phyloP scores from a whole-genome alignment of 2,329 filamentous ascomycete genomes.

The Aspergillus tanneri region DNA sequence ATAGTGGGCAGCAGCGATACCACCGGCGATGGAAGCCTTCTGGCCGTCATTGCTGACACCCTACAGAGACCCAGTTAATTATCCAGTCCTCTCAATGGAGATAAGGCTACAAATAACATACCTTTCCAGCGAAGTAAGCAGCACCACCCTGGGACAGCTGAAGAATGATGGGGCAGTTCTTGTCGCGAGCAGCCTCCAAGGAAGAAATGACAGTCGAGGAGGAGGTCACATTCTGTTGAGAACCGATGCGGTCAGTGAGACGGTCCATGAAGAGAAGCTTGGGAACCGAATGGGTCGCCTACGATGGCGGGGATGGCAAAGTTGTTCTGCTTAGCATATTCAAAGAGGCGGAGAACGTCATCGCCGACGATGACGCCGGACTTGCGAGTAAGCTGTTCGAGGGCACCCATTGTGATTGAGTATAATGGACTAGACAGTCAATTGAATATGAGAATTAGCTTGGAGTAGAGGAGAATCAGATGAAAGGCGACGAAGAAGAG shows the following conservation, averaged over 20 bases:
- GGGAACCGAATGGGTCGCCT: too few species aligned
- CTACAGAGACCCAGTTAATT: constrained; percentile 33
- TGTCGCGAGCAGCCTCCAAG: constrained; percentile 91
- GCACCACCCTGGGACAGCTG: constrained; percentile 92
- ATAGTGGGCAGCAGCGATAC: constrained; percentile 88
- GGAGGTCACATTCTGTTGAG: constrained; percentile 78
- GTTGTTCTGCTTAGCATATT: constrained; percentile 81
- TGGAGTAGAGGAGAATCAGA: not conserved
- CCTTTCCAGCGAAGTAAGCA: constrained; percentile 88
- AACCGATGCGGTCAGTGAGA: not conserved
- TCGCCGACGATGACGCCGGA: constrained; percentile 66
- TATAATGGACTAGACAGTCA: constrained; percentile 1
- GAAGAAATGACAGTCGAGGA: constrained; percentile 82
- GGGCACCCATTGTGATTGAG: constrained; percentile 43
- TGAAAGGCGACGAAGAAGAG: constrained; percentile 7
- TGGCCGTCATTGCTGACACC: constrained; percentile 81
- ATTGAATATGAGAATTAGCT: not conserved
- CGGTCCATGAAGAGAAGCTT: not conserved
- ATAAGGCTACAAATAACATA: constrained; percentile 33
- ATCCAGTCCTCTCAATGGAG: not conserved
- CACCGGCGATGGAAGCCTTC: constrained; percentile 81
- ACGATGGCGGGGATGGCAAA: constrained; percentile 85
- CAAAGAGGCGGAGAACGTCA: constrained; percentile 72
- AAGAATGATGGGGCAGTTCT: constrained; percentile 87
- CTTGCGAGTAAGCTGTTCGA: constrained; percentile 62